Evolutionary conservation across 306 rosid genomes (phyloP), one percentile per base, ranked within the genome.

Genomic region (Begonia masoniana): DNA sequence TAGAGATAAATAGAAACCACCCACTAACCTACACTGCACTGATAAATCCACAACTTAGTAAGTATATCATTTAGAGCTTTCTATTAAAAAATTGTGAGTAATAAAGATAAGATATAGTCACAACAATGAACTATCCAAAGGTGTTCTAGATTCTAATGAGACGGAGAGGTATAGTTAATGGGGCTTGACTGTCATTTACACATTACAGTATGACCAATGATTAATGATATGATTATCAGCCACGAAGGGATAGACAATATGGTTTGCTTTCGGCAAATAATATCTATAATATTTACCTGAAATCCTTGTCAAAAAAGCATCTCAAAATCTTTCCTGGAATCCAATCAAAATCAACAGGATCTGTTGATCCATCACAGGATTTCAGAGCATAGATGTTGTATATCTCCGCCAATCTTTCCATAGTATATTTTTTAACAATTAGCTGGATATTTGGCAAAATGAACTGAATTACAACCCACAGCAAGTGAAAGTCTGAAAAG

Each of bases 271-370:
- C 3, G 6, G 26, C 19, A n/a, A 45, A 57, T 2, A 49, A 35
- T 51, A 66, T 46, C 12, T 43, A 3, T 45, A 55, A 7, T 57
- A 61, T 66, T 68, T 63, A 87, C 99, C 99, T 74, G 82, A 92
- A 92, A 81, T 92, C 96, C 80, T 82, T 92, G 76, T 92, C 96
- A 74, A 73, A 92, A 54, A 77, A 81, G 72, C 96, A 86, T 74
- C 93, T 86, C 65, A 92, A 70, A 61, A 92, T 79, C 88, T 78
- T 92, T 67, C 95, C 99, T 21, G 81, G 93, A 72, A 92, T 83
- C 99, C 99, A 92, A 57, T 75, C 72, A 67, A 69, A 92, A 41
- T 83, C 83, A 56, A 67, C 36, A 9, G 76, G 57, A 51, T 76
- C 66, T 69, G 62, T 63, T 16, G 68, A 73, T 58, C 65, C 65